phyloP scores from a whole-genome alignment of 169 alveolate genomes.

The Eimeria acervulina region DNA sequence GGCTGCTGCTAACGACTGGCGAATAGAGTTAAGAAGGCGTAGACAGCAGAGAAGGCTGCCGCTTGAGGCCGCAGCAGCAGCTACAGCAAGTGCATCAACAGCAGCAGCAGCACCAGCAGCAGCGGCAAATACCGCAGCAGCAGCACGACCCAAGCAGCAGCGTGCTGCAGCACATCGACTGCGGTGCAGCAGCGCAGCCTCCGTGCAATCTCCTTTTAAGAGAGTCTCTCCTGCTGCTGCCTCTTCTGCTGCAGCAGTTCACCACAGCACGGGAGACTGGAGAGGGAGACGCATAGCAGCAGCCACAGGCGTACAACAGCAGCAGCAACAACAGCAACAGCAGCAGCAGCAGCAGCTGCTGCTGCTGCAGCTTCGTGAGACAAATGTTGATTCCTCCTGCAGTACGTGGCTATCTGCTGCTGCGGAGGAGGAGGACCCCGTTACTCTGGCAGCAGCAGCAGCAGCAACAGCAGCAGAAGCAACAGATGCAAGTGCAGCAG shows the following conservation, averaged over 20 bases:
- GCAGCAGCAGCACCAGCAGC: not conserved
- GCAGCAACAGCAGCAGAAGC: no score
- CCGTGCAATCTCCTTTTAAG: no score
- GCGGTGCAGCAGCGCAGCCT: not conserved
- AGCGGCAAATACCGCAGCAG: not conserved
- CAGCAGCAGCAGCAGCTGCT: no score
- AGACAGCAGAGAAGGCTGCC: not conserved
- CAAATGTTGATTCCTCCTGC: not conserved
- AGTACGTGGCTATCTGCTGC: not conserved
- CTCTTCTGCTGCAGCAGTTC: not conserved
- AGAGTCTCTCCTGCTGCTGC: not conserved
- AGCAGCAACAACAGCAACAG: not conserved
- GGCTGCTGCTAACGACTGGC: not conserved
- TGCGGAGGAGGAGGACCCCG: not conserved
- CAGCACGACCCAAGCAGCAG: not conserved
- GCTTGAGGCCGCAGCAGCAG: not conserved
- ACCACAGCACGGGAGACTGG: not conserved
- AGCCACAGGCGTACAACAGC: not conserved
- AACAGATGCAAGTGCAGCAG: no score
- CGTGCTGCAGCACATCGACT: not conserved
- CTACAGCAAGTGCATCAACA: not conserved
- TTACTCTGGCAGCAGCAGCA: not conserved
- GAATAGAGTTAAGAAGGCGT: not conserved
- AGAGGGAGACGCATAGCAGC: not conserved
- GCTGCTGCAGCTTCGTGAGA: not conserved